Evolutionary conservation across 164 flowering plant genomes (phyloP), one percentile per base, ranked within the genome.

Genomic region (Stephania cephalantha): DNA sequence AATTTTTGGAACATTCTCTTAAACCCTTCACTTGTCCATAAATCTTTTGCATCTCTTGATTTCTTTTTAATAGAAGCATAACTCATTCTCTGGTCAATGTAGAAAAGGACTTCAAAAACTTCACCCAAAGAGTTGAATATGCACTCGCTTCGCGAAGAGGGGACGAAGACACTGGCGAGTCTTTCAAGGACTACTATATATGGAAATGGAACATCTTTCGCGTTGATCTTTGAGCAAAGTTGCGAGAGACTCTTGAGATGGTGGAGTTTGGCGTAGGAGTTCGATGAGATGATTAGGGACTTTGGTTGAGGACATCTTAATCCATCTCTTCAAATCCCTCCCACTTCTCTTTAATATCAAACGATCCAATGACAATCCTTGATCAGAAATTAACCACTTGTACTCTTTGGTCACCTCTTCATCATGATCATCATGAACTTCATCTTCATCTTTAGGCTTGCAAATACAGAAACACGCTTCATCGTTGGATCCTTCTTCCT

Each of bases 131-230:
- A 20, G 17, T 69, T 31, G 8, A 69, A 22, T 12, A 75, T n/a
- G 35, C n/a, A 31, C 9, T 13, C 68, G 3, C 17, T n/a, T 3
- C 52, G 9, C 4, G 46, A 17, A 22, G 72, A 6, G 69, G 77
- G 77, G 6, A 52, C 9, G 11, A 46, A 30, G 20, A 53, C 52
- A 11, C 65, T 13, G 17, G 50, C 67, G 11, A 75, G 35, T 52
- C 72, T 52, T 53, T 42, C 35, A 18, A 75, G 72, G 3, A 75
- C 46, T 42, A 75, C 66, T 9, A 75, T 42, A 35, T 9, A 75
- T 42, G 53, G 72, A 53, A n/a, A 75, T 48, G 1, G 30, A 75
- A 20, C 72, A 75, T 4, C 52, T 50, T 50, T 46, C 29, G 1
- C 1, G 7, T 68, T 35, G 44, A 22, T 45, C 9, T 48, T 48